A percentile compares a stretch with the other conserved stretches of the same genome.
phyloP scores from a whole-genome alignment of 169 alveolate species.

The Plasmodium coatneyi region DNA sequence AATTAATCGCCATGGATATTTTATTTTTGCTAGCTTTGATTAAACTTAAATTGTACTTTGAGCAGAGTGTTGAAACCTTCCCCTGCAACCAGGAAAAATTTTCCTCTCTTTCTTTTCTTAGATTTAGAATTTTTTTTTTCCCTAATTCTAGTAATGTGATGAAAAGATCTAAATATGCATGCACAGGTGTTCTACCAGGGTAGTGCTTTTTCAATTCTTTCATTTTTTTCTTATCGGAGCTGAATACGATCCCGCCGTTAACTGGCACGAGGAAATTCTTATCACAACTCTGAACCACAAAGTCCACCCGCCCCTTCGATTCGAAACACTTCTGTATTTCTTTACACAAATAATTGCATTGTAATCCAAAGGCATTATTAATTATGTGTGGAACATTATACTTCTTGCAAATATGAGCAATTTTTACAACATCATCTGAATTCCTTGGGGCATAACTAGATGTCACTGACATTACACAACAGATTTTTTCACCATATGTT shows the following conservation, averaged over 20 bases:
- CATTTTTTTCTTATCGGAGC: constrained; percentile 17
- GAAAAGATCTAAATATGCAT: constrained; percentile 71
- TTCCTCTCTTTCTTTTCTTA: constrained; percentile 52
- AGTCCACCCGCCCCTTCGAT: constrained; percentile 46
- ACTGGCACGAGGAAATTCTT: constrained; percentile 72
- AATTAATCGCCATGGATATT: constrained; percentile 69
- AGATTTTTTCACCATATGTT: constrained; percentile 23
- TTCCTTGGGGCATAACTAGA: constrained; percentile 74
- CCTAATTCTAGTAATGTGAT: constrained; percentile 69
- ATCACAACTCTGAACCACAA: constrained; percentile 74
- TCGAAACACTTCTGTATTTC: constrained; percentile 68
- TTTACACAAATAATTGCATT: constrained; percentile 60
- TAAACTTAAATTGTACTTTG: constrained; percentile 40
- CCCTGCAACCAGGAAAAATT: constrained; percentile 45
- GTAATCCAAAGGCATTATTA: constrained; percentile 72
- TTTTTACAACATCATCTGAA: constrained; percentile 59
- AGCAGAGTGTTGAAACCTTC: background rate
- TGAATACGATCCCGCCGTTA: constrained; percentile 62
- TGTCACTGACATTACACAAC: constrained; percentile 69
- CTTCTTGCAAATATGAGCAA: constrained; percentile 44
- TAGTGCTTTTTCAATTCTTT: constrained; percentile 37
- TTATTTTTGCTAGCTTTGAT: constrained; percentile 58
- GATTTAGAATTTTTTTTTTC: constrained; percentile 35
- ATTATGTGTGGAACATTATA: constrained; percentile 52
- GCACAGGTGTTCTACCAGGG: constrained; percentile 73